Base-by-base conservation (phyloP, 2,329 filamentous ascomycete species). In the Xylariaceae sp. region DNA sequence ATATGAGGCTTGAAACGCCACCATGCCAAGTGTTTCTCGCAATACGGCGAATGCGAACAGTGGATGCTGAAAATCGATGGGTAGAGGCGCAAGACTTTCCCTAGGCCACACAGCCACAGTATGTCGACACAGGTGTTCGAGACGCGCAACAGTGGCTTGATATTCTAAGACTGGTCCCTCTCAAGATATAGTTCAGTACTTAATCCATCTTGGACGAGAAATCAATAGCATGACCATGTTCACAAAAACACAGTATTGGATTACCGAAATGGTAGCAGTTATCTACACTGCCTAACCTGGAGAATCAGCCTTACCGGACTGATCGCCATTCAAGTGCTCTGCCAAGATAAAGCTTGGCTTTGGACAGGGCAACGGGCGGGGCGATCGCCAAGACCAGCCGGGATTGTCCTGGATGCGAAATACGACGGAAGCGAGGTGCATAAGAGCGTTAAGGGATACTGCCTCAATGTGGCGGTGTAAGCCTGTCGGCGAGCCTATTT, bases 401-500 rank as follows among this genome's bases (percentile, higher is more conserved):
- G 47, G 43, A 37, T 21, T 19, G 29, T 39, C 39, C 7, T 6
- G 29, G 47, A 24, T 16, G 40, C 44, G 41, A 51, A 61, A 61
- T 58, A 58, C 58, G 58, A 61, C 47, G 58, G 54, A 61, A 33
- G 50, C 54, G 58, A 61, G 46, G 28, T 58, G 58, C 58, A 61
- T 58, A 26, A 41, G 28, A 28, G 6, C 17, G 16, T 14, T 34
- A 21, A 23, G 6, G 11, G 46, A 33, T 29, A 33, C 31, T 50
- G 44, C 49, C 40, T 26, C 34, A 47, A 23, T 34, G 56, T 52
- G 53, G 56, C 56, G 53, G 53, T 56, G 53, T 51, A 46, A 19
- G 31, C 17, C 14, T 31, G n/a, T n/a, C n/a, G n/a, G n/a, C n/a
- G n/a, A n/a, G n/a, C n/a, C n/a, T n/a, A n/a, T n/a, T n/a, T n/a